Percentiles rank a stretch among this genome's conserved stretches.
These are phyloP conservation scores for Orbilia quercus DNA, from an alignment of 2,329 filamentous ascomycete species.

Conservation along the genomic window DNA sequence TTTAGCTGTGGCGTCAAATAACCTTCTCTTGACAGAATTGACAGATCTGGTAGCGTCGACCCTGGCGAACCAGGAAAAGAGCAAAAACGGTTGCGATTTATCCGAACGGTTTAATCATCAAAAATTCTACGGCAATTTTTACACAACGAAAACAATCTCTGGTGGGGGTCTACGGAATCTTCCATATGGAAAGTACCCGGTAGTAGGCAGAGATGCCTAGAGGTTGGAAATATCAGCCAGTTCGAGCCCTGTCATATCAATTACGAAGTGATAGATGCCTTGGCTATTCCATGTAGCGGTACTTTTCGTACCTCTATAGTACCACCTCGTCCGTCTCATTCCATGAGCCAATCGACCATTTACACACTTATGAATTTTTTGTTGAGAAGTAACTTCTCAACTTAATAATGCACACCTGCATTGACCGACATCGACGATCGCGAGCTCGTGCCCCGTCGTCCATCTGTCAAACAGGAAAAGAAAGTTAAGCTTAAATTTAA, in stretches of 20 bases:
- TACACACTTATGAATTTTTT: not conserved
- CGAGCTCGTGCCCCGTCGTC: slow-evolving; percentile 18
- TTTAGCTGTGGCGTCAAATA: slow-evolving; percentile 29
- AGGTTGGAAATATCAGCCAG: not conserved
- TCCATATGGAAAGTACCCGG: not conserved
- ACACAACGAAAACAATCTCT: not conserved
- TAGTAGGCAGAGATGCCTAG: not conserved
- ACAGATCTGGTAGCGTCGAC: slow-evolving; percentile 1
- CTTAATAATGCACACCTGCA: slow-evolving; percentile 4
- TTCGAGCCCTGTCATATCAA: not conserved
- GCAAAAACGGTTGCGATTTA: slow-evolving; percentile 9
- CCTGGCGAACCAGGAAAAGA: not conserved
- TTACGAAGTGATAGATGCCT: not conserved
- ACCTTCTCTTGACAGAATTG: not conserved
- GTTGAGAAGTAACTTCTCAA: too few species aligned
- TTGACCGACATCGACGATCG: slow-evolving; percentile 4
- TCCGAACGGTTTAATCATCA: not conserved
- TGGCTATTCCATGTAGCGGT: not conserved
- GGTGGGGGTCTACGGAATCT: not conserved
- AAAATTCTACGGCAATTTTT: not conserved
- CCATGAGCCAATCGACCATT: slow-evolving; percentile 2
- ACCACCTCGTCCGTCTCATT: not conserved
- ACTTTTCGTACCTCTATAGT: not conserved
- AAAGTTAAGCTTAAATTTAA: slow-evolving; percentile 5
- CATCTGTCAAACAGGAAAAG: not conserved